phyloP scores from a whole-genome alignment of 352 stramenopile species.

The Phytophthora melonis region DNA sequence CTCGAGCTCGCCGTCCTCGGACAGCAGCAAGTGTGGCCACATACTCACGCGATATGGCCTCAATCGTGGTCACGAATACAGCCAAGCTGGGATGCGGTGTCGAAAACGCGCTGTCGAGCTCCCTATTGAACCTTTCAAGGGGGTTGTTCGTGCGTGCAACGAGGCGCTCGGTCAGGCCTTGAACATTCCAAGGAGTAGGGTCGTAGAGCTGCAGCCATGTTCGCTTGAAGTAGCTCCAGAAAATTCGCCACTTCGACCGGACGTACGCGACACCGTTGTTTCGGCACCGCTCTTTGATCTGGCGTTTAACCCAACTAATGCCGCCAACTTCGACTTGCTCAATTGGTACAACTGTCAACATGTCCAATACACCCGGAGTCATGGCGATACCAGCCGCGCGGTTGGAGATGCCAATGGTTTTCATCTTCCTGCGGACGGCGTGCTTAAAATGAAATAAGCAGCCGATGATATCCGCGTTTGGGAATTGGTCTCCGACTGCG shows the following conservation, averaged over 20 bases:
- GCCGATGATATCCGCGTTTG: conserved; percentile 9
- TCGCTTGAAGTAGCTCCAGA: conserved; percentile 7
- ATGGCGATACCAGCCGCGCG: conserved; percentile 3
- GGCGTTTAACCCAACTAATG: not conserved
- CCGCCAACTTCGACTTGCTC: not conserved
- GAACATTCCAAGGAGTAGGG: not conserved
- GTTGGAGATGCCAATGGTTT: not conserved
- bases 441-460: conserved; percentile 27
- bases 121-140: not conserved
- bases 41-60: not conserved
- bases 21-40: not conserved
- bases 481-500: conserved; percentile 13
- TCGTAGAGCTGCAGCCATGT: not conserved
- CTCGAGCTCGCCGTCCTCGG: not conserved
- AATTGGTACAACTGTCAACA: conserved; percentile 3
- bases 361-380: conserved; percentile 3
- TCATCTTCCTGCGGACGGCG: not conserved
- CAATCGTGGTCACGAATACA: not conserved
- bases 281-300: not conserved
- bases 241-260: not conserved
- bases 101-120: not conserved
- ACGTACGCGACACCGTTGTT: not conserved
- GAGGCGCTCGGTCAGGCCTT: not conserved
- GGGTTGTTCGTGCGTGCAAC: conserved; percentile 1
- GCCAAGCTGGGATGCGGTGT: not conserved